phyloP scores from a whole-genome alignment of 1,139 yeast species.

The Nadsonia starkeyi-henricii region DNA sequence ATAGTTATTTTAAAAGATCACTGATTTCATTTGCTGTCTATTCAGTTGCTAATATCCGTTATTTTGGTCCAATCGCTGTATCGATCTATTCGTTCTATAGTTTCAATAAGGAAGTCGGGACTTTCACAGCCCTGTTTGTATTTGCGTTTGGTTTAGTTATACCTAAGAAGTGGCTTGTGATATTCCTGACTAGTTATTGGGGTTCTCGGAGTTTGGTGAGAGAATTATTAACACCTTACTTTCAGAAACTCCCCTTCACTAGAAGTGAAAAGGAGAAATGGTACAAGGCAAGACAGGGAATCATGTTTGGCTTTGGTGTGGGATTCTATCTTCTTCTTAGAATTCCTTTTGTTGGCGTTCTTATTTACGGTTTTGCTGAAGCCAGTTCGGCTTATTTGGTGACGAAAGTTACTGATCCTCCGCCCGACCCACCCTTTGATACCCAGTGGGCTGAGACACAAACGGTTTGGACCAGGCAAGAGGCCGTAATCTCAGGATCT shows the following conservation, averaged over 20 bases:
- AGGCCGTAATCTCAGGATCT: background rate
- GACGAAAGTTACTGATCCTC: constrained; percentile 40
- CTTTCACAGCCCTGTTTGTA: constrained; percentile 29
- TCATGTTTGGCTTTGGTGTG: constrained; percentile 45
- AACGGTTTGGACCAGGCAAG: constrained; percentile 16
- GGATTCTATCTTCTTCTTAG: constrained; percentile 33
- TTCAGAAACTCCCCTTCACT: constrained; percentile 33
- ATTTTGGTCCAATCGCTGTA: constrained; percentile 29
- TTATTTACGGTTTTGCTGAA: constrained; percentile 43
- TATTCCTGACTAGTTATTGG: constrained; percentile 32
- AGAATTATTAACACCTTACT: constrained; percentile 40
- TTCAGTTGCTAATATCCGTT: constrained; percentile 24
- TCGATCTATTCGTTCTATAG: constrained; percentile 33
- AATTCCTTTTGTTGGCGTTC: constrained; percentile 34
- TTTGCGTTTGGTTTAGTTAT: constrained; percentile 25
- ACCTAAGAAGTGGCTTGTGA: constrained; percentile 26
- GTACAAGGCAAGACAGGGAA: constrained; percentile 43
- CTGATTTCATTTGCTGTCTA: constrained; percentile 17
- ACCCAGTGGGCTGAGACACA: constrained; percentile 17
- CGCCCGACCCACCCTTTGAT: constrained; percentile 26
- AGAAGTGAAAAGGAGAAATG: constrained; percentile 35
- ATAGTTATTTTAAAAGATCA: constrained; percentile 18
- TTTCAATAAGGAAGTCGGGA: constrained; percentile 35
- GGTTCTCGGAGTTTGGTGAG: constrained; percentile 33
- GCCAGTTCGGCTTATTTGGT: constrained; percentile 41